phyloP scores from a whole-genome alignment of 1,139 yeast genomes.

The Lodderomyces margitis region DNA sequence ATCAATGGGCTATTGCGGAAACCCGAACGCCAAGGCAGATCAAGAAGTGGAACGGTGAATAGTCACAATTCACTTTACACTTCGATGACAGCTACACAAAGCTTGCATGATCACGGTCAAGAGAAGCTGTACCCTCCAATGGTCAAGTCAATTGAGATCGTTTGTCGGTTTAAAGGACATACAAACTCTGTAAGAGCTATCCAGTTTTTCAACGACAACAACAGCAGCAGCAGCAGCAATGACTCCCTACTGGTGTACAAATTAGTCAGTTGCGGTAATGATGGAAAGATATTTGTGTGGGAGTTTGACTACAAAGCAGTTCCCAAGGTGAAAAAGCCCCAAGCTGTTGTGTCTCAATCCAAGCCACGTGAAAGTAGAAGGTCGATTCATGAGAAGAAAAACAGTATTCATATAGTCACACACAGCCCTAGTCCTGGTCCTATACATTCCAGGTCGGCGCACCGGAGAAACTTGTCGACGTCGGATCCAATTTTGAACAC shows the following conservation, averaged over 20 bases:
- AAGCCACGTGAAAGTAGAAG: slow-evolving; percentile 12
- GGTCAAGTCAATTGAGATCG: slow-evolving; percentile 42
- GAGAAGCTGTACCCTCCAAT: slow-evolving; percentile 30
- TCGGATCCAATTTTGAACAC: slow-evolving; percentile 8
- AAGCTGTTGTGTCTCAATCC: background rate
- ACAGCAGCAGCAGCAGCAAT: slow-evolving; percentile 17
- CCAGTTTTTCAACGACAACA: slow-evolving; percentile 25
- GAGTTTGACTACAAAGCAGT: slow-evolving; percentile 68
- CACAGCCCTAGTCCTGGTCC: slow-evolving; percentile 16
- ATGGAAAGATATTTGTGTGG: slow-evolving; percentile 67
- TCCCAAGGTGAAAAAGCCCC: slow-evolving; percentile 40
- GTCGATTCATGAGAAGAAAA: slow-evolving; percentile 14
- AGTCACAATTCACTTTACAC: slow-evolving; percentile 23
- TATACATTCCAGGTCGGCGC: slow-evolving; percentile 4
- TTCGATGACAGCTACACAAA: background rate
- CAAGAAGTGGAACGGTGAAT: slow-evolving; percentile 40
- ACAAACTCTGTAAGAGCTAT: slow-evolving; percentile 60
- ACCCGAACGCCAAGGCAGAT: slow-evolving; percentile 22
- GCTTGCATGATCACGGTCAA: background rate
- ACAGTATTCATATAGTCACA: slow-evolving; percentile 6
- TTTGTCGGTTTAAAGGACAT: slow-evolving; percentile 62
- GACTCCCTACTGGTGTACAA: slow-evolving; percentile 43
- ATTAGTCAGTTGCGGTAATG: slow-evolving; percentile 67
- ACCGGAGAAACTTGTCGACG: slow-evolving; percentile 9
- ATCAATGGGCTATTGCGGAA: slow-evolving; percentile 32